Evolutionary conservation across 495 filamentous ascomycete species (phyloP), one percentile per base, ranked within the genome.

Genomic region (Darksidea phi): DNA sequence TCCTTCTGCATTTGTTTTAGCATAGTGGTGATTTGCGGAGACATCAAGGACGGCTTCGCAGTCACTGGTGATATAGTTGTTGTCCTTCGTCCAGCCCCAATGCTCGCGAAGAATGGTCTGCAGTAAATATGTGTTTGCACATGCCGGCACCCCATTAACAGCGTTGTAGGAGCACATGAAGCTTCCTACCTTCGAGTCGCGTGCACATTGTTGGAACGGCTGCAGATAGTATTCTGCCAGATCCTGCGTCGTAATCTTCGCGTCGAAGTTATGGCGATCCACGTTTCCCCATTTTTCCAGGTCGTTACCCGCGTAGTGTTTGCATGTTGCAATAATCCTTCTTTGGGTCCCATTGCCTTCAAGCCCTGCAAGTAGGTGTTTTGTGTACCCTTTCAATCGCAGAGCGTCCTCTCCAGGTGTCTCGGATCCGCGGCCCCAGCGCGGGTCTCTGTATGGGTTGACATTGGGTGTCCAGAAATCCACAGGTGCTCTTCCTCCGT

Each of bases 261-360:
- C 75, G 50, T 79, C 70, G 61, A 77, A 76, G 11, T 68, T 56
- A 51, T 76, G 68, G 26, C 75, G 60, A 65, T 59, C 54, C 49
- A 72, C 18, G 25, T 61, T 72, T 37, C 70, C 64, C 71, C 73
- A 77, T 56, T 72, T 34, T 34, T 55, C 52, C 18, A 55, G 52
- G 20, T 55, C 52, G 20, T 55, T 55, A 0, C 76, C 83, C 5
- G 80, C 82, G 54, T 74, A 86, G 66, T 86, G 83, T 64, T 86
- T 86, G 36, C 80, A 82, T 2, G 80, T 86, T 47, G 54, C 54
- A 15, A 57, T 48, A 8, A 57, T 41, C 12, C 38, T 43, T 48
- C 41, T 17, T 24, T 57, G n/a, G 21, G 20, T 57, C 24, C 17
- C n/a, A 21, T 53, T 23, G 23, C 54, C 54, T 25, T 57, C 54